phyloP scores from a whole-genome alignment of 179 eudicot species.

The Beta corolliflora region DNA sequence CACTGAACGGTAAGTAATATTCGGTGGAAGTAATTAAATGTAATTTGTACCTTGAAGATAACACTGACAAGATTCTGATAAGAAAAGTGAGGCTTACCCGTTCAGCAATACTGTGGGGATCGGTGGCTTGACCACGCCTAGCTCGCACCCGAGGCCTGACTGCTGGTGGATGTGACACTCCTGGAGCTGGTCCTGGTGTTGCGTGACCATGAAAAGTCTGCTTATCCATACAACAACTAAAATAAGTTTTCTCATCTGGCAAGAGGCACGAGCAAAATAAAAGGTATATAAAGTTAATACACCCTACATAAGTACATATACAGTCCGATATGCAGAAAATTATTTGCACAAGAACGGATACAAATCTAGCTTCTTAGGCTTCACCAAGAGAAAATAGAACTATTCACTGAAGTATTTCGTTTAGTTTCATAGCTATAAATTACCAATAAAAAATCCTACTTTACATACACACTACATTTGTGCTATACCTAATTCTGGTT shows the following conservation, averaged over 20 bases:
- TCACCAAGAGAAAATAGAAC: not conserved
- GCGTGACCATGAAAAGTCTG: constrained; percentile 76
- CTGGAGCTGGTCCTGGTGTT: constrained; percentile 47
- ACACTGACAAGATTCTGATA: too few species aligned
- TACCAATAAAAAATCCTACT: too few species aligned
- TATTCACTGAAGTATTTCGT: not conserved
- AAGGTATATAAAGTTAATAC: not conserved
- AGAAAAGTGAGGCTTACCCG: constrained; percentile 48
- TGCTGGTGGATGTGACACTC: constrained; percentile 73
- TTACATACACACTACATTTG: too few species aligned
- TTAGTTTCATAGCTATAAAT: too few species aligned
- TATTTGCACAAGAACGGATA: not conserved
- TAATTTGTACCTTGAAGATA: too few species aligned
- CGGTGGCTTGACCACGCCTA: constrained; percentile 96
- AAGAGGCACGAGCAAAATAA: not conserved
- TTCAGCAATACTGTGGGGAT: constrained; percentile 98
- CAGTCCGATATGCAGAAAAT: not conserved
- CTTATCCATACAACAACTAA: constrained; percentile 7
- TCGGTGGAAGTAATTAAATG: too few species aligned
- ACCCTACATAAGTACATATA: not conserved
- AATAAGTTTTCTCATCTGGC: constrained; percentile 8
- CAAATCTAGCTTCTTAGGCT: not conserved
- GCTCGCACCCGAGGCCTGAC: constrained; percentile 93
- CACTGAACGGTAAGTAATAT: not conserved
- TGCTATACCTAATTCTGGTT: not conserved